Base-by-base conservation (phyloP, 2,329 filamentous ascomycete genomes). In the Penicillium griseofulvum region DNA sequence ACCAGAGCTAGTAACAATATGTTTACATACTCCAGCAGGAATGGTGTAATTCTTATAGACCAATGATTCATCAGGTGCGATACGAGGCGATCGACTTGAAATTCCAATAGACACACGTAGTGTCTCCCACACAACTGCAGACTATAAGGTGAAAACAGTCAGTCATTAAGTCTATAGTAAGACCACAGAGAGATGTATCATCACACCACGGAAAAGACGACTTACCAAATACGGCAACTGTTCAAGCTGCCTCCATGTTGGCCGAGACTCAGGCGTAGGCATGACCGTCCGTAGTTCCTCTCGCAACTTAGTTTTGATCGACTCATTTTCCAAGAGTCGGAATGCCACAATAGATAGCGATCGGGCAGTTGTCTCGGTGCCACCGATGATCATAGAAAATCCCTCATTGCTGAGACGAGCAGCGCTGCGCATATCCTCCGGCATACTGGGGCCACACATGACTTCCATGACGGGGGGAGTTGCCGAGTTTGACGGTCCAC, bases 51-150 rank as follows among this genome's bases (percentile, higher is more conserved):
- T 50, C 17, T 70, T 66, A 47, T 72, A 74, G 4, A 59, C 54
- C 41, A 74, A 51, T 0, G 64, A 48, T 34, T 71, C 65, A 1
- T 47, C 56, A 3, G 66, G 66, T 14, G 68, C 55, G 19, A 63
- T 45, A 59, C 67, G 49, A 60, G 72, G 52, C 50, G 68, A 58
- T 63, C 70, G 52, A 60, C 57, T 63, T 39, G 66, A 37, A 0
- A 74, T 69, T 0, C 72, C 75, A 9, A 75, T 76, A 16, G 74
- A 73, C 3, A 80, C 50, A 4, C 79, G 73, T 8, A 80, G 56
- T 0, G 71, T 62, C 56, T 70, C 66, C 2, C 42, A 54, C 16
- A 70, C 46, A 2, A 65, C 37, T 3, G 39, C 62, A 28, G 54
- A 56, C 60, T 66, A 45, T 14, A n/a, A 16, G 16, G 29, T 6